These are phyloP conservation scores for Turritis glabra DNA, from an alignment of 345 rosid species.

Conservation along the genomic window DNA sequence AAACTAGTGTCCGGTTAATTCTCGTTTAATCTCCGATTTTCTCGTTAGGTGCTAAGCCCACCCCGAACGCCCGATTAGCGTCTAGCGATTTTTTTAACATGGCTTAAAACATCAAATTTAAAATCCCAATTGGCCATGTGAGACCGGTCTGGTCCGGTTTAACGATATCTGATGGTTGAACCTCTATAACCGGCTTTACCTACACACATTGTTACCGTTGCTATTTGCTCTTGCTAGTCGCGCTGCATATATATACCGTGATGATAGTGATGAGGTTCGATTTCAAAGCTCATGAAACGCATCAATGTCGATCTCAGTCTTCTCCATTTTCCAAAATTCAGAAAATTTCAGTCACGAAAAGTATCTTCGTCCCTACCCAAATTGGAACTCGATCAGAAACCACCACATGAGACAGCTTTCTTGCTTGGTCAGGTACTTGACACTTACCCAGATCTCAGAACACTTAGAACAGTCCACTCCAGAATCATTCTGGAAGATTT, in stretches of 20 bases:
- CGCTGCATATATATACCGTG: background rate
- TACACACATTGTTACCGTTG: background rate
- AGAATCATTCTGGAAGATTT: constrained; percentile 40
- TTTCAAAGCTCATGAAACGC: constrained; percentile 48
- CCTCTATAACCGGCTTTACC: constrained; percentile 9
- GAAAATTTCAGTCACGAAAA: constrained; percentile 13
- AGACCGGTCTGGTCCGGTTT: constrained; percentile 26
- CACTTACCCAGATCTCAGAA: constrained; percentile 50
- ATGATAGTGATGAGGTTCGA: constrained; percentile 17
- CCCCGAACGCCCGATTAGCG: no score
- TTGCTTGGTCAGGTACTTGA: constrained; percentile 50
- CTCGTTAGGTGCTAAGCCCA: no score
- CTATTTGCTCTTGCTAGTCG: background rate
- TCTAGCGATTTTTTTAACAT: no score
- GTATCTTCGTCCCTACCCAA: constrained; percentile 21
- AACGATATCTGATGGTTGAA: background rate
- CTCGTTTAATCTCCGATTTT: no score
- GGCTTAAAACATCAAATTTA: no score
- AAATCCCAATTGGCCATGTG: background rate
- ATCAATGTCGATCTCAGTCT: constrained; percentile 32
- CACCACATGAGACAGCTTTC: constrained; percentile 21
- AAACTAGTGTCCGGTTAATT: no score
- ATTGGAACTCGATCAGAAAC: background rate
- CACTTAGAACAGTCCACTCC: constrained; percentile 50
- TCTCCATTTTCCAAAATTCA: constrained; percentile 37